Evolutionary conservation across 2,329 filamentous ascomycete species (phyloP), one percentile per base, ranked within the genome.

Genomic region (Penicillium sp.): DNA sequence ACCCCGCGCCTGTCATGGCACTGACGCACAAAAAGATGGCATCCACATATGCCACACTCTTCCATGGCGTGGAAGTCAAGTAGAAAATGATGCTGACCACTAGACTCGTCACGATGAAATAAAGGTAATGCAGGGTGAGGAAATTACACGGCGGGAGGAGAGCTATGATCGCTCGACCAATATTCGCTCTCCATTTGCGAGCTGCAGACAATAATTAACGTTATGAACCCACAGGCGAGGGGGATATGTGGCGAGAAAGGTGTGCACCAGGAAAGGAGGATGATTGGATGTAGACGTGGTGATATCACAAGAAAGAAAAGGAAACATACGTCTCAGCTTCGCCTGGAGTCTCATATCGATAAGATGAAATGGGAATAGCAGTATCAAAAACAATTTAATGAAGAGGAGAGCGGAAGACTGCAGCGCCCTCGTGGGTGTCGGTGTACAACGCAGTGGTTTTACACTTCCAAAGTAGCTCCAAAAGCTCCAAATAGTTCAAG

Each of bases 11-110:
- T 6, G 87, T 89, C 78, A 91, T 87, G 46, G 88, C 87, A 58
- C 85, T 89, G 43, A 87, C 81, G 54, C 84, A 83, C 55, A 91
- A 75, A 71, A 91, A 91, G 16, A 91, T 73, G n/a, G 85, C 82
- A 70, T 91, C 88, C 40, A 82, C 82, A 73, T 87, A 91, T 49
- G 77, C 75, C 53, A 91, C 79, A 63, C 79, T 84, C 55, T 76
- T 73, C 19, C 75, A 70, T 0, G 85, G 83, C 1, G 79, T 80
- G 0, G 85, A 85, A 0, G 82, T 79, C 8, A 79, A 62, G 63
- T 75, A 91, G 69, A 90, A 87, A 55, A 91, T 81, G 59, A 85
- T 65, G 14, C 87, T 87, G 55, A 79, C 80, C 22, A 88, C 33
- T 6, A 90, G 70, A 55, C 80, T 82, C 6, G 83, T 82, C 11